Percentiles rank a stretch among this genome's conserved stretches.
Conservation (phyloP, 768 basidiomycete genomes). For the Cystofilobasidium capitatum region DNA sequence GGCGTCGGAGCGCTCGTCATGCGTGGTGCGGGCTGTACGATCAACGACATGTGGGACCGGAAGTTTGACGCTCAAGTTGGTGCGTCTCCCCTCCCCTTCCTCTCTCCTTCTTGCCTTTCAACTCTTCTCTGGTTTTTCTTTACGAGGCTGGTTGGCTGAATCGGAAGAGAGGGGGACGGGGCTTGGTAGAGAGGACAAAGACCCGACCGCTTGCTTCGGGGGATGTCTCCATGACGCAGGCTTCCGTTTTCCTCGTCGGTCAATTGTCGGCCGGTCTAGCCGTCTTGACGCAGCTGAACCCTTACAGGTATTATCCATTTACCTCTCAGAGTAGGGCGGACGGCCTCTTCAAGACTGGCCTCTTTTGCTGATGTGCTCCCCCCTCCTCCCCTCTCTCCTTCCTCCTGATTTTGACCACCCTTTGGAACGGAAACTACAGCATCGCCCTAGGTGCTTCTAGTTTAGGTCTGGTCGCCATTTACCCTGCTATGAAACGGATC, state of each 20-base stretch:
- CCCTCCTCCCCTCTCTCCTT: neutral
- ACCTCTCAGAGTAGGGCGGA: neutral
- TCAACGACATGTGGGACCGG: constrained; percentile 98
- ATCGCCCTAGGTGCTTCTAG: constrained; percentile 88
- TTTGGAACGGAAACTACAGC: constrained; percentile 42
- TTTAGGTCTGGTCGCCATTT: constrained; percentile 71
- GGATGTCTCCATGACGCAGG: constrained; percentile 64
- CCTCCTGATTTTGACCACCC: neutral
- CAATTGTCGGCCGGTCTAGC: constrained; percentile 76
- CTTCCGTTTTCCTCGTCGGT: constrained; percentile 65
- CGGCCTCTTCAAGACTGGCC: neutral
- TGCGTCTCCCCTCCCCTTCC: constrained; percentile 39
- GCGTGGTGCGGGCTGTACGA: constrained; percentile 96
- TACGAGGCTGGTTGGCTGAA: neutral
- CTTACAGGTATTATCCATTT: constrained; percentile 63
- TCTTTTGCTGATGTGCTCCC: neutral
- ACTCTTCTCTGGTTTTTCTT: neutral
- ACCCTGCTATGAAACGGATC: constrained; percentile 93
- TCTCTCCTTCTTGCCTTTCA: neutral
- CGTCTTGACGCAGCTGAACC: constrained; percentile 81
- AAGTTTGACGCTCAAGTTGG: constrained; percentile 86
- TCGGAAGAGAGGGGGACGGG: neutral
- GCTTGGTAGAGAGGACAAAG: constrained; percentile 62
- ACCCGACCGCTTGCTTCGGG: constrained; percentile 77
- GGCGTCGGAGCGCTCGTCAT: constrained; percentile 85